Base-by-base conservation (phyloP, 306 rosid species). In the Glycyrrhiza uralensis region DNA sequence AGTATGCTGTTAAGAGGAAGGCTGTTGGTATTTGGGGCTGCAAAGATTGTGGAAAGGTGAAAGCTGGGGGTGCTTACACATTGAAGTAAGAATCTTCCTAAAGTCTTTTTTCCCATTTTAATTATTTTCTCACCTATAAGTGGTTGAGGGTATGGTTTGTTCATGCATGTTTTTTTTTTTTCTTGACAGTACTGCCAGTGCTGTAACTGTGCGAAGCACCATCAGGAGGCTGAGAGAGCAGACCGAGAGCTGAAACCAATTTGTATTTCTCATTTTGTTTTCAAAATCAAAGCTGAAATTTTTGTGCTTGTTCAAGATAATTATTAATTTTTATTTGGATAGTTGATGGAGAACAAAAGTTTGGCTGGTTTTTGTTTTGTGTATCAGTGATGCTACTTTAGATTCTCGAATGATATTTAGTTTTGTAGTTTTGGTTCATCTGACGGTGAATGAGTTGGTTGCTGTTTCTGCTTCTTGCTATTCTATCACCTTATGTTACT, bases 11-110 rank as follows among this genome's bases (percentile, higher is more conserved):
- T 35, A 88, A 91, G 88, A 89, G 97, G 42, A 83, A 86, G 79
- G 95, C 89, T 19, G 97, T 88, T 5, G 92, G 95, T 28, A 86
- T 91, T 50, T 88, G 95, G 97, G 95, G 97, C 5, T 88, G 97
- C 88, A 87, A 91, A 69, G 97, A 91, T 68, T 91, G 89, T 32
- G 95, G 97, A 39, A 91, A 91, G 76, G 95, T 91, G 67, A 88
- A 91, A 64, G 94, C 90, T 5, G 92, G 97, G 9, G 95, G 97
- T 55, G 92, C 97, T 69, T 91, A 88, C 76, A 91, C 97, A 3
- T 81, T 88, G 67, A 91, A 91, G 91, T 88, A 82, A 76, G 87
- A 51, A 57, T 46, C 17, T 12, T 59, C 0, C 15, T 10, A 1
- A 1, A 19, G 0, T 24, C 12, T 35, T 20, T 17, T 2, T 58